Evolutionary conservation across 805 yeast genomes (phyloP), one percentile per base, ranked within the genome.

Genomic region (Yarrowia keelungensis): DNA sequence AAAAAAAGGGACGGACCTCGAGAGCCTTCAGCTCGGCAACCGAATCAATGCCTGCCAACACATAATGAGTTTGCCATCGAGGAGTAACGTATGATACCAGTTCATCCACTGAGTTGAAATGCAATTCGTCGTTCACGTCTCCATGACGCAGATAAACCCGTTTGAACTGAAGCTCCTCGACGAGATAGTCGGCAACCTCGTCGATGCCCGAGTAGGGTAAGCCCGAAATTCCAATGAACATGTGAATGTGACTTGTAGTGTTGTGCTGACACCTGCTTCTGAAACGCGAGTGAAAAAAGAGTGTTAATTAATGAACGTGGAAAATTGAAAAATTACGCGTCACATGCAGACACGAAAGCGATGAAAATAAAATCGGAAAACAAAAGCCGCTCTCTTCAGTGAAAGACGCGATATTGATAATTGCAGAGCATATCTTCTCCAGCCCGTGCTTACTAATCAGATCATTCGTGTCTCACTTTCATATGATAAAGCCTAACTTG

Each of bases 151-250:
- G 72, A 16, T 75, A 76, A 19, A 85, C 74, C 70, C 71, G 73
- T 54, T 74, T 72, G 77, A 87, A 88, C 16, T 89, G 90, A 69
- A 84, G 86, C 56, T 78, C 78, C 3, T 81, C 79, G 62, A 90
- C 79, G 74, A 62, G 67, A 9, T 86, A 89, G 51, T 85, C 77
- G 0, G 87, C 87, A 1, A 88, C 86, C 69, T 86, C 88, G 2
- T 86, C 81, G 72, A 87, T 86, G 0, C 96, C 96, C 15, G 92
- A 83, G 53, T 87, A 82, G 0, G 83, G 73, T 0, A 91, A 84
- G 0, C 96, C 97, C 0, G 93, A 86, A 5, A 90, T 81, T 2
- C 94, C 95, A 32, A 90, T 84, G 50, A 91, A 81, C 96, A 90
- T 90, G 35, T 19, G 32, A 11, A 12, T 38, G 61, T 4, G 36